These are phyloP conservation scores for Vaccinium macrocarpon DNA, from an alignment of 148 eudicot genomes.

Conservation along the genomic window DNA sequence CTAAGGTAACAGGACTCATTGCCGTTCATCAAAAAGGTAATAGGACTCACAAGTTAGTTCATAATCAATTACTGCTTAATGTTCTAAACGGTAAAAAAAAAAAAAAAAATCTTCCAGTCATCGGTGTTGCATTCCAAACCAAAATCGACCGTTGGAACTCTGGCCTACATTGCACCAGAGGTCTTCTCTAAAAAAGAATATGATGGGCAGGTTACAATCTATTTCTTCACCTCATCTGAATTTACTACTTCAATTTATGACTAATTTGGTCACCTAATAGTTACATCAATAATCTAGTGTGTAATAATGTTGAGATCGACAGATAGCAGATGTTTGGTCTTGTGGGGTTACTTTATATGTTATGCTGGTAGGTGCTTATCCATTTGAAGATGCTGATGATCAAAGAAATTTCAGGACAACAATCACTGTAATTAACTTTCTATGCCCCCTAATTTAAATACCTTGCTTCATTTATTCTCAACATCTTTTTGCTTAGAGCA, in stretches of 20 bases:
- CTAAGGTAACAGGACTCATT: conserved; percentile 41
- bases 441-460: too few species aligned
- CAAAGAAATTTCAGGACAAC: conserved; percentile 69
- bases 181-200: conserved; percentile 49
- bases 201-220: conserved; percentile 51
- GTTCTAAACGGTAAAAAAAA: not conserved
- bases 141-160: conserved; percentile 51
- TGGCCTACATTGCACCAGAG: conserved; percentile 52
- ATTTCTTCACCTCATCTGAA: not conserved
- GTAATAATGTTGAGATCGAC: conserved; percentile 17
- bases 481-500: too few species aligned
- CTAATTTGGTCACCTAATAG: not conserved
- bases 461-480: too few species aligned
- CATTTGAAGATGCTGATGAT: conserved; percentile 77
- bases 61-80: not conserved
- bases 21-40: conserved; percentile 32
- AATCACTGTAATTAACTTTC: not conserved
- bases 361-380: conserved; percentile 88
- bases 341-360: conserved; percentile 90
- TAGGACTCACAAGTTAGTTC: not conserved
- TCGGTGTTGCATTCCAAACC: conserved; percentile 56
- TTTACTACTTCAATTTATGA: not conserved
- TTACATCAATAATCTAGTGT: not conserved
- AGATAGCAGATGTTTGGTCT: conserved; percentile 98
- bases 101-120: conserved; percentile 32